These are phyloP conservation scores for Marchantia paleacea DNA, from an alignment of 225 moss, liverwort and hornwort species.

Conservation along the genomic window DNA sequence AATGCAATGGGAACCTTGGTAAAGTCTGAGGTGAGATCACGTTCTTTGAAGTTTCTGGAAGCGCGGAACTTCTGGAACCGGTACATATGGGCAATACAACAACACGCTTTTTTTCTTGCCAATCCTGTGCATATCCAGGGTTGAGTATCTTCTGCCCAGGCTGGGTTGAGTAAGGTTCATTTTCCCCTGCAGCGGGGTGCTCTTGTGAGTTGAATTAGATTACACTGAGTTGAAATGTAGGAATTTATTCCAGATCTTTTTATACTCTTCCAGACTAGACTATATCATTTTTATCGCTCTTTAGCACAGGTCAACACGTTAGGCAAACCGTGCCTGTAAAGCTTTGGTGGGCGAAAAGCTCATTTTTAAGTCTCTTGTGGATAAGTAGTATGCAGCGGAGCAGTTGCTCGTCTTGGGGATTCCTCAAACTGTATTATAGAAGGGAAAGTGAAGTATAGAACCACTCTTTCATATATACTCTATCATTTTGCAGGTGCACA, in stretches of 20 bases:
- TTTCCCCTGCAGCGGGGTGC: slow-evolving; percentile 2
- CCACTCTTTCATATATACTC: neutral
- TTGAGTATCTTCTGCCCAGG: neutral
- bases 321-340: slow-evolving; percentile 1
- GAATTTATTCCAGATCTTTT: slow-evolving; percentile 11
- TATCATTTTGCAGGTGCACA: neutral
- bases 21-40: neutral
- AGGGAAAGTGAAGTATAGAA: slow-evolving; percentile 21
- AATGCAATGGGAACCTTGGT: neutral
- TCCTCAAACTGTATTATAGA: slow-evolving; percentile 37
- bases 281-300: slow-evolving; percentile 20
- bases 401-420: slow-evolving; percentile 26
- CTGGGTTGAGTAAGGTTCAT: slow-evolving; percentile 18
- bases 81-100: slow-evolving; percentile 3
- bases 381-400: slow-evolving; percentile 19
- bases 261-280: slow-evolving; percentile 16
- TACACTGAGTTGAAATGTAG: slow-evolving; percentile 14
- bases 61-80: slow-evolving; percentile 16
- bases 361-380: slow-evolving; percentile 14
- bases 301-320: slow-evolving; percentile 17
- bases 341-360: slow-evolving; percentile 11
- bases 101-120: slow-evolving; percentile 1
- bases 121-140: neutral
- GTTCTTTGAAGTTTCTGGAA: slow-evolving; percentile 1
- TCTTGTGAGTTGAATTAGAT: slow-evolving; percentile 23